Conservation (phyloP, 768 basidiomycete genomes). For the Calocera viscosa region DNA sequence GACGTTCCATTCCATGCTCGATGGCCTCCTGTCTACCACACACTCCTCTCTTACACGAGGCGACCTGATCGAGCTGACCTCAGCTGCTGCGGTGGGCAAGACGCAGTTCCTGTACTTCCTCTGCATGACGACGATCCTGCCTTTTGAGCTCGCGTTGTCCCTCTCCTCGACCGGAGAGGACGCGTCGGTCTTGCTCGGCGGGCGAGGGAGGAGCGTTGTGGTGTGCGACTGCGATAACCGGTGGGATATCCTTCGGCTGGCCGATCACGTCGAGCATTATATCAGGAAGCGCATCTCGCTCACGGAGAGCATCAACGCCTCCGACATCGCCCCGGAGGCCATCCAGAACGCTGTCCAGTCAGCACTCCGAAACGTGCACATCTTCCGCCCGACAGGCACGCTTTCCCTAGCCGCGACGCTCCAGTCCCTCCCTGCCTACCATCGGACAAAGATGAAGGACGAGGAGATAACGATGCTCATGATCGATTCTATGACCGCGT, state of each 20-base stretch:
- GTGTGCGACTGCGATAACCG: slow-evolving; percentile 58
- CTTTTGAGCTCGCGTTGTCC: slow-evolving; percentile 20
- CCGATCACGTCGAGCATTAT: slow-evolving; percentile 19
- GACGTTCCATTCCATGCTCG: slow-evolving; percentile 19
- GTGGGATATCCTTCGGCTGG: slow-evolving; percentile 47
- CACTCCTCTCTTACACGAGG: slow-evolving; percentile 35
- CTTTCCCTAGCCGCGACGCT: slow-evolving; percentile 58
- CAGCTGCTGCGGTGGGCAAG: slow-evolving; percentile 62
- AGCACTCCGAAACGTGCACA: slow-evolving; percentile 44
- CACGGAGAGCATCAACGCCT: slow-evolving; percentile 9
- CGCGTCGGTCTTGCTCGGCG: slow-evolving; percentile 30
- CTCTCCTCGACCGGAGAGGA: slow-evolving; percentile 15
- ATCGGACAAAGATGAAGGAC: slow-evolving; percentile 36
- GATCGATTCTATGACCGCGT: slow-evolving; percentile 64
- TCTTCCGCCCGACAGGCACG: slow-evolving; percentile 59
- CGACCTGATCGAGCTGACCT: slow-evolving; percentile 66
- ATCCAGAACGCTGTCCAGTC: slow-evolving; percentile 22
- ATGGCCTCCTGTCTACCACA: slow-evolving; percentile 14
- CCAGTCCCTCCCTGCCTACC: slow-evolving; percentile 43
- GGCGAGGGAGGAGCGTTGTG: slow-evolving; percentile 53
- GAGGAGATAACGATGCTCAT: slow-evolving; percentile 52
- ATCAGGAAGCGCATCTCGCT: slow-evolving; percentile 40
- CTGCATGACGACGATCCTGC: slow-evolving; percentile 46
- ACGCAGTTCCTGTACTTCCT: slow-evolving; percentile 63
- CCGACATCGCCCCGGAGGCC: neutral